Base-by-base conservation (phyloP, 345 rosid genomes). In the Sisymbrium altissimum region DNA sequence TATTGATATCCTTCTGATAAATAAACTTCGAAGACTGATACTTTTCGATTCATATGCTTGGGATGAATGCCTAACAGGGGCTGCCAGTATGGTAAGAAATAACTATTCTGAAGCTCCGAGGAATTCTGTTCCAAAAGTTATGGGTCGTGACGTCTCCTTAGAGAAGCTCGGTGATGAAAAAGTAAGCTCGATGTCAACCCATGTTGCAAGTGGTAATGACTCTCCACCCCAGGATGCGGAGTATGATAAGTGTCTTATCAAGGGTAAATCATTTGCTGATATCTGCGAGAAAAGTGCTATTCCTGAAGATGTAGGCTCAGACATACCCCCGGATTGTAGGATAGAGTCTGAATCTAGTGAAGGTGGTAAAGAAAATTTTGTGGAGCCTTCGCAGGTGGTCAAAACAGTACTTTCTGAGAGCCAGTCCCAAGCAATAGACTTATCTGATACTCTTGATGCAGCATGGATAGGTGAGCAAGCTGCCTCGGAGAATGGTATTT, bases 1-100 rank as follows among this genome's bases (percentile, higher is more conserved):
- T 41, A 67, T 85, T 78, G 97, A 95, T 78, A 87, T 95, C 74
- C 93, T 95, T 59, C 91, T 89, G 83, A 75, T 95, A 64, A 92
- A 95, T 63, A 87, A 81, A 73, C 75, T 95, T 72, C 85, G 87
- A 78, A 83, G 97, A 71, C 87, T 87, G 85, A 78, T 92, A 66
- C 82, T 92, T 56, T 83, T 86, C 72, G 87, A 81, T 75, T 88
- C 96, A 30, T 90, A 85, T 79, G 81, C 88, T 40, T 95, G 98
- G 98, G 96, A 95, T 77, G 93, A 84, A 70, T 84, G 85, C 65
- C 88, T 95, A 64, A 77, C 86, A 55, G 82, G 82, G 76, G 88
- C 84, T 15, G 87, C 83, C 43, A 83, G 80, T 82, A 78, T 74
- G 77, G 78, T 70, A 45, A 77, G 68, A 83, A 83, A 70, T 62